These are phyloP conservation scores for Chaetoceros muelleri DNA, from an alignment of 108 stramenopile genomes.

Conservation along the genomic window DNA sequence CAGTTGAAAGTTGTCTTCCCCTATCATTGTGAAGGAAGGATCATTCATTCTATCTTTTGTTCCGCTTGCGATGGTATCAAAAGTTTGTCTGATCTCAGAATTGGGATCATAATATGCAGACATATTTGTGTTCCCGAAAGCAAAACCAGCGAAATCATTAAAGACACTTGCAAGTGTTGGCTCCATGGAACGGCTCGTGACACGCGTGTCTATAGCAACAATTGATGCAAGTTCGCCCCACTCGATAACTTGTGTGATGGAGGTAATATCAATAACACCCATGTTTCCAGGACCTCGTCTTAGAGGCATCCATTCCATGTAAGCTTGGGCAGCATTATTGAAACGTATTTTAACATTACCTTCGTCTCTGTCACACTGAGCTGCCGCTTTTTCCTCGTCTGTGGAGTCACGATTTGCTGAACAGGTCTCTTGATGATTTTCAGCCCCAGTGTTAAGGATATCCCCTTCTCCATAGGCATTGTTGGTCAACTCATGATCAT, in stretches of 20 bases:
- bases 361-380: slow-evolving; percentile 11
- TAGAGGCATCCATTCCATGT: slow-evolving; percentile 29
- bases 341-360: slow-evolving; percentile 4
- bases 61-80: not conserved
- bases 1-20: no score
- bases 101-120: slow-evolving; percentile 1
- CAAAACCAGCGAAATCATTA: no score
- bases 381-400: slow-evolving; percentile 7
- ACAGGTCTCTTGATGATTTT: slow-evolving; percentile 18
- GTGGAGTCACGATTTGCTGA: not conserved
- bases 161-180: slow-evolving; percentile 2
- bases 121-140: not conserved
- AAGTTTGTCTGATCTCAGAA: not conserved
- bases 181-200: slow-evolving; percentile 3
- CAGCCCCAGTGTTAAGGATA: slow-evolving; percentile 3
- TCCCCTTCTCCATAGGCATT: slow-evolving; percentile 8
- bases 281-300: slow-evolving; percentile 7
- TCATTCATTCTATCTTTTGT: not conserved
- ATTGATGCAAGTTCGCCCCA: slow-evolving; percentile 21
- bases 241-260: slow-evolving; percentile 14
- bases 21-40: slow-evolving; percentile 1
- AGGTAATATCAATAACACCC: slow-evolving; percentile 3
- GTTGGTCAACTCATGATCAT: slow-evolving; percentile 24
- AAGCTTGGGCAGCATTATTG: slow-evolving; percentile 14
- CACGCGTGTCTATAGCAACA: slow-evolving; percentile 12